phyloP scores from a whole-genome alignment of 2,329 filamentous ascomycete genomes.

The Cytospora leucostoma region DNA sequence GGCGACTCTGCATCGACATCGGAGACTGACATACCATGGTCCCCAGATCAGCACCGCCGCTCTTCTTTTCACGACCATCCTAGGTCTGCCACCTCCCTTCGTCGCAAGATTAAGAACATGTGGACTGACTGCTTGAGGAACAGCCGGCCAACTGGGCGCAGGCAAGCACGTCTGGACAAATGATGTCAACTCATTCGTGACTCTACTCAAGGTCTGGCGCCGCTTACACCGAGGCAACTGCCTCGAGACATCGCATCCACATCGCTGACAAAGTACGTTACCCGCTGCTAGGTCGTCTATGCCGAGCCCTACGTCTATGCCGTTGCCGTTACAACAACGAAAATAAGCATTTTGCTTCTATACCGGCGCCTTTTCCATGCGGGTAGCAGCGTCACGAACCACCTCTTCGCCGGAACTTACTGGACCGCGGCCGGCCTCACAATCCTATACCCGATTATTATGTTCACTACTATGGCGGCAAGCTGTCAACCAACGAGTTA shows the following conservation, averaged over 20 bases:
- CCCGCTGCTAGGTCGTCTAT: conserved; percentile 34
- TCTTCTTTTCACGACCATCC: neutral
- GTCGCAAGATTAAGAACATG: neutral
- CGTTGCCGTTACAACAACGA: conserved; percentile 35
- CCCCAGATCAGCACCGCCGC: neutral
- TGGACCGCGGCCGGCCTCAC: conserved; percentile 27
- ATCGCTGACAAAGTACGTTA: neutral
- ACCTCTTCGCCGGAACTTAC: conserved; percentile 30
- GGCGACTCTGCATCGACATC: neutral
- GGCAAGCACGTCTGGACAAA: neutral
- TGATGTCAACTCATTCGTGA: neutral
- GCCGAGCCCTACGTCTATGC: conserved; percentile 37
- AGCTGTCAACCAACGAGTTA: conserved; percentile 32
- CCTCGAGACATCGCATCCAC: neutral
- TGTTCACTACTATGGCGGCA: conserved; percentile 30
- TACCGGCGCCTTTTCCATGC: conserved; percentile 38
- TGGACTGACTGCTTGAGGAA: neutral
- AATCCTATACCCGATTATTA: conserved; percentile 33
- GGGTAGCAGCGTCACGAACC: conserved; percentile 32
- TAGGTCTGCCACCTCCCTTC: neutral
- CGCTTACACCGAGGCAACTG: neutral
- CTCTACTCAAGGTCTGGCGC: neutral
- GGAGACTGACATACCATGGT: neutral
- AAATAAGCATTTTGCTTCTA: conserved; percentile 37
- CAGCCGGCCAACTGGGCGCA: neutral